Conservation (phyloP, 768 basidiomycete species). For the Rubroboletus pulcherrimus region DNA sequence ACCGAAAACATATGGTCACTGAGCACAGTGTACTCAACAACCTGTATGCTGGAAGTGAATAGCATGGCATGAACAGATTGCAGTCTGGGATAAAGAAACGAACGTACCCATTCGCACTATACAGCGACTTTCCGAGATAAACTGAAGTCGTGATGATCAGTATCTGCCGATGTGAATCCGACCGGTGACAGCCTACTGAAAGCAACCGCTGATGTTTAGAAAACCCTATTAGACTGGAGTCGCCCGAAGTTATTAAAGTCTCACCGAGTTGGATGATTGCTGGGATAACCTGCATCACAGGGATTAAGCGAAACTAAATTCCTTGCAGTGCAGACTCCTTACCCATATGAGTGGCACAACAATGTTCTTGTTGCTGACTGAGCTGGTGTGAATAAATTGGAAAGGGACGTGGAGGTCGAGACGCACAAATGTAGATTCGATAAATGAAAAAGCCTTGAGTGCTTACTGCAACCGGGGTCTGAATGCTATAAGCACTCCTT, state of each 20-base stretch:
- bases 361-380: constrained; percentile 10
- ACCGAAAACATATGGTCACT: not conserved
- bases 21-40: not conserved
- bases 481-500: not conserved
- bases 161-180: not conserved
- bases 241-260: not conserved
- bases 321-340: not conserved
- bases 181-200: not conserved
- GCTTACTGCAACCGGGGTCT: not conserved
- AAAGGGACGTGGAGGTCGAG: not conserved
- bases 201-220: not conserved
- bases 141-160: not conserved
- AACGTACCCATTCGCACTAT: not conserved
- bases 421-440: constrained; percentile 11
- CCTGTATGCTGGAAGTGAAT: not conserved
- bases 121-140: not conserved
- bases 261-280: constrained; percentile 11
- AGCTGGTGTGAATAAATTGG: not conserved
- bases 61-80: not conserved
- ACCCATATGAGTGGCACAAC: constrained; percentile 10
- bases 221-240: not conserved
- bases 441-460: constrained; percentile 11
- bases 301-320: not conserved
- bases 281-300: not conserved
- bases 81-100: not conserved